These are phyloP conservation scores for Geotrichum histeridarum DNA, from an alignment of 1,139 yeast species.

Conservation along the genomic window DNA sequence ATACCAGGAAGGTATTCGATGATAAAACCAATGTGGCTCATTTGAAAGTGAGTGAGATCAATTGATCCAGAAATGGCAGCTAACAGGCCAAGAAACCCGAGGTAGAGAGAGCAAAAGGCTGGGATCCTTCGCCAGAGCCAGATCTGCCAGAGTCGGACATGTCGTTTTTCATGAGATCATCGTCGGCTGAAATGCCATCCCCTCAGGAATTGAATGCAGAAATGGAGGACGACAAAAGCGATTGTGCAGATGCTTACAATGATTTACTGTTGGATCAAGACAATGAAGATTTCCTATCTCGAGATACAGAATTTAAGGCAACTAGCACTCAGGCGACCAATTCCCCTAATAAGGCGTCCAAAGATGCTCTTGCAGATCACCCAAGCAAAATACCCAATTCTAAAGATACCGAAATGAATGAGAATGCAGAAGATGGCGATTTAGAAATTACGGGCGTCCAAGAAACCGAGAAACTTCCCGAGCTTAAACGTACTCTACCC, in stretches of 20 bases:
- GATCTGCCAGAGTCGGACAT: slow-evolving; percentile 14
- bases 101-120: neutral
- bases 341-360: neutral
- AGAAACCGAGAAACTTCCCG: neutral
- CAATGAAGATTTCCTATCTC: slow-evolving; percentile 4
- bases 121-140: neutral
- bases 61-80: neutral
- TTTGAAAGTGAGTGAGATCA: neutral
- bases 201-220: neutral
- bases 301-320: neutral
- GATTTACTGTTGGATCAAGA: slow-evolving; percentile 15
- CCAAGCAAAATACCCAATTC: neutral
- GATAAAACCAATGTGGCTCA: slow-evolving; percentile 14
- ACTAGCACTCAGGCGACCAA: neutral
- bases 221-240: slow-evolving; percentile 1
- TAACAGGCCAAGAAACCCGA: neutral
- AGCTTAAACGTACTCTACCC: neutral
- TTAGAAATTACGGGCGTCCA: slow-evolving; percentile 11
- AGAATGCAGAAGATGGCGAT: slow-evolving; percentile 5
- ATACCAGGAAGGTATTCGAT: slow-evolving; percentile 11
- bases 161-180: slow-evolving; percentile 14
- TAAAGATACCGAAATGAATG: neutral
- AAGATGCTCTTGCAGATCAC: neutral
- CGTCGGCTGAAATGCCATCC: slow-evolving; percentile 6
- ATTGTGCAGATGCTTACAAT: neutral